Evolutionary conservation across 1,139 yeast species (phyloP), one percentile per base, ranked within the genome.

Genomic region (Scheffersomyces cryptocercus): DNA sequence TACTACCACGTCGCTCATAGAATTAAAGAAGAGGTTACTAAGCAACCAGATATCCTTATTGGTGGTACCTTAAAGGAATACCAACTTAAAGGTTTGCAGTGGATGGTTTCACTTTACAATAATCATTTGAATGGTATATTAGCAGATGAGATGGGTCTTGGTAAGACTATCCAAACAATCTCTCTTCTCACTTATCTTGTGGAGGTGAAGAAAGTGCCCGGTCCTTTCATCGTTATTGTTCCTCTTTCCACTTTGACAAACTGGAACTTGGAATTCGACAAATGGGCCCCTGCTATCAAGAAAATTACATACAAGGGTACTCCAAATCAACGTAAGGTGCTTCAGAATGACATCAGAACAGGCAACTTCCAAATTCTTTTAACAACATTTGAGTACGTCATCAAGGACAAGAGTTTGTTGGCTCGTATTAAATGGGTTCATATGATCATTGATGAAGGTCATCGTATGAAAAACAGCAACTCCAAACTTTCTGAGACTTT

Each of bases 51-150:
- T 1, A 78, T 85, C 40, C 64, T 89, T 52, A 78, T 84, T 37
- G 99, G 99, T 43, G 99, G 99, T 51, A 79, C 81, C 1, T 75
- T 93, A 61, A 93, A 93, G 65, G 99, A 93, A 59, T 93, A 93
- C 62, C 98, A 91, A 70, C 37, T 91, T 48, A 89, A 88, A 66
- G 98, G 98, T 62, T 74, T 91, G 47, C 97, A 93, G 64, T 91
- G 98, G 99, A 91, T 93, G 98, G 96, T 91, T 4, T 91, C 98
- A 0, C 75, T 93, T 47, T 91, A 79, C 65, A 93, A 93, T 64
- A 93, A 93, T 67, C 93, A 90, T 63, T 75, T 93, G 59, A 91
- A 93, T 63, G 98, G 98, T 72, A 91, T 91, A 50, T 71, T 91
- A 47, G 98, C 98, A 5, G 98, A 88, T 68, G 93, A 91, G 66